These are phyloP conservation scores for Acanthochlamys bracteata DNA, from an alignment of 106 monocot species.

Conservation along the genomic window DNA sequence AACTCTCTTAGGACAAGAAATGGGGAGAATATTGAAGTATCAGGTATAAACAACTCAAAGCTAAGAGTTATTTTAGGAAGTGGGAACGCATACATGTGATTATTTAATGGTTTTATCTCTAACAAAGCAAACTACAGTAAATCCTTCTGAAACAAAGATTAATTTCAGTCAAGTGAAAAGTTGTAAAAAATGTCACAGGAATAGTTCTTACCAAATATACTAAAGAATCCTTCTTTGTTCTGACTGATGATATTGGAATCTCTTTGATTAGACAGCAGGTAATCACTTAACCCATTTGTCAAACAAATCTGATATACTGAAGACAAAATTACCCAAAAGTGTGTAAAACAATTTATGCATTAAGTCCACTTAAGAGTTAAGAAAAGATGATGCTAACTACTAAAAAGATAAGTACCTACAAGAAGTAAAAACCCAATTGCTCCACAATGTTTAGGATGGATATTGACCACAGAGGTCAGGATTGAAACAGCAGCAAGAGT, in stretches of 20 bases:
- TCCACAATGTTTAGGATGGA: constrained; percentile 79
- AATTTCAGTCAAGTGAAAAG: too few relatives aligned
- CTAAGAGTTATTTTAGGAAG: too few relatives aligned
- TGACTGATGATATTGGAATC: constrained; percentile 52
- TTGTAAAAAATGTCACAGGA: too few relatives aligned
- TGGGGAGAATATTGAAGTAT: too few relatives aligned
- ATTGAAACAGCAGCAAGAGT: constrained; percentile 87
- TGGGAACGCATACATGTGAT: too few relatives aligned
- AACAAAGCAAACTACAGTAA: too few relatives aligned
- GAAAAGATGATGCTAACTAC: not conserved
- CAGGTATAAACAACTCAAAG: too few relatives aligned
- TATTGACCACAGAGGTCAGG: constrained; percentile 50
- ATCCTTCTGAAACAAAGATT: too few relatives aligned
- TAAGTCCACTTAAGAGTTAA: not conserved
- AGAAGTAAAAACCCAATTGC: constrained; percentile 58
- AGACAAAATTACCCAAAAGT: not conserved
- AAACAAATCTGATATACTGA: constrained; percentile 71
- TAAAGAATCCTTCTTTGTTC: constrained; percentile 87
- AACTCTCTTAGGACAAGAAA: too few relatives aligned
- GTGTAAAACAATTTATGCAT: not conserved
- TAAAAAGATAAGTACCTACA: constrained; percentile 32
- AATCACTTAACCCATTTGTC: constrained; percentile 47
- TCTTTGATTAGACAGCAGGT: constrained; percentile 72
- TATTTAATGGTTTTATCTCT: too few relatives aligned
- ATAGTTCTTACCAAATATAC: constrained; percentile 60